These are phyloP conservation scores for Trichosporon asahii DNA, from an alignment of 1,284 basidiomycete genomes.

Conservation along the genomic window DNA sequence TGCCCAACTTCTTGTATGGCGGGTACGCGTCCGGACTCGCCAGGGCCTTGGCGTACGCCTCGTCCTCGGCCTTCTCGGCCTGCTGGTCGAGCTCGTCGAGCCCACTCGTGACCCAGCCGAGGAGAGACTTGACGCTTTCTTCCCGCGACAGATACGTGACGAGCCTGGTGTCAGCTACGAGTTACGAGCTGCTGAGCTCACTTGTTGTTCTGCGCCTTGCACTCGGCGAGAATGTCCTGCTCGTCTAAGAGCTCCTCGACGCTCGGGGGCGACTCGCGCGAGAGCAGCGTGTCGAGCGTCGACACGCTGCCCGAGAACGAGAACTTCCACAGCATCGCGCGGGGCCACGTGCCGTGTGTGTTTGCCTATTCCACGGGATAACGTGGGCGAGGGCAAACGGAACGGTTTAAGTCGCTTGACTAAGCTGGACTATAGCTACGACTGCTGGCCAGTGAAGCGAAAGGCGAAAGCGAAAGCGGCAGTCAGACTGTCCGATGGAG, in stretches of 20 bases:
- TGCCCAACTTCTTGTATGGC: constrained; percentile 24
- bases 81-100: constrained; percentile 48
- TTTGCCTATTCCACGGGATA: not conserved
- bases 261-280: constrained; percentile 50
- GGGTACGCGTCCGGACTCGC: constrained; percentile 33
- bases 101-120: constrained; percentile 49
- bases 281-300: constrained; percentile 47
- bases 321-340: constrained; percentile 51
- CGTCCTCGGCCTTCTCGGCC: constrained; percentile 35
- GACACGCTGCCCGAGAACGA: constrained; percentile 45
- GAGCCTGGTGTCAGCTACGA: constrained; percentile 33
- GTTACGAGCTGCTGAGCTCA: constrained; percentile 26
- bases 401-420: not conserved
- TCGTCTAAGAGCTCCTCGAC: constrained; percentile 91
- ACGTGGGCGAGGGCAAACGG: not conserved
- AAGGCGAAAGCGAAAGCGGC: not conserved
- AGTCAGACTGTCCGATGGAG: too few relatives aligned
- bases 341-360: not conserved
- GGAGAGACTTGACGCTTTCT: constrained; percentile 44
- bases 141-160: constrained; percentile 45
- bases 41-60: constrained; percentile 32
- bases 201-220: constrained; percentile 84
- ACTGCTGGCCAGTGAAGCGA: not conserved
- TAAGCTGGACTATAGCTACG: not conserved
- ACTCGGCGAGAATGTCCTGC: constrained; percentile 89